Conservation (phyloP, 2,329 filamentous ascomycete species). For the Penicillium italicum region DNA sequence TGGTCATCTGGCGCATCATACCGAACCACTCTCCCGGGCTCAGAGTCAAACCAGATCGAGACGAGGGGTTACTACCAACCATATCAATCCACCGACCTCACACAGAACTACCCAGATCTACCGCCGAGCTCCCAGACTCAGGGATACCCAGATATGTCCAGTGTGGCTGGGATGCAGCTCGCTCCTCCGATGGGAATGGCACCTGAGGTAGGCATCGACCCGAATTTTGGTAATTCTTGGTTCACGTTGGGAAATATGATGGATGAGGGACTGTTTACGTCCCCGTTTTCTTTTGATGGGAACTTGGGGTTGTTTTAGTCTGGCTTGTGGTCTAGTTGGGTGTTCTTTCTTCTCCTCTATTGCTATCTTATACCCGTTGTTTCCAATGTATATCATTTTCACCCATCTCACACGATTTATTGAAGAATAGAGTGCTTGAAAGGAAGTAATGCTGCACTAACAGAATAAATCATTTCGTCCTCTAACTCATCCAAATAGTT, state of each 20-base stretch:
- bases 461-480: too few relatives aligned
- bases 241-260: slow-evolving; percentile 33
- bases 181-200: slow-evolving; percentile 22
- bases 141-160: slow-evolving; percentile 20
- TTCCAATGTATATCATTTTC: neutral
- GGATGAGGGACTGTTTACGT: slow-evolving; percentile 33
- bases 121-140: slow-evolving; percentile 3
- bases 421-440: too few relatives aligned
- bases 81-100: slow-evolving; percentile 6
- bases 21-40: slow-evolving; percentile 4
- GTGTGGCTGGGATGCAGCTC: slow-evolving; percentile 14
- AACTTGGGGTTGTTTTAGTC: slow-evolving; percentile 22
- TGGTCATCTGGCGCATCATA: slow-evolving; percentile 17
- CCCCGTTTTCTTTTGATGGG: slow-evolving; percentile 24
- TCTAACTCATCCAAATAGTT: too few relatives aligned
- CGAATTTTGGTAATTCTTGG: slow-evolving; percentile 29
- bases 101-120: slow-evolving; percentile 10
- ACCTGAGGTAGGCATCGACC: slow-evolving; percentile 27
- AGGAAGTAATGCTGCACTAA: too few relatives aligned
- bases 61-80: slow-evolving; percentile 9
- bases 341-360: neutral
- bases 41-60: slow-evolving; percentile 6
- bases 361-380: neutral
- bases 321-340: neutral
- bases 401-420: neutral